Evolutionary conservation across 179 eudicot genomes (phyloP), one percentile per base, ranked within the genome.

Genomic region (Silene coronaria): DNA sequence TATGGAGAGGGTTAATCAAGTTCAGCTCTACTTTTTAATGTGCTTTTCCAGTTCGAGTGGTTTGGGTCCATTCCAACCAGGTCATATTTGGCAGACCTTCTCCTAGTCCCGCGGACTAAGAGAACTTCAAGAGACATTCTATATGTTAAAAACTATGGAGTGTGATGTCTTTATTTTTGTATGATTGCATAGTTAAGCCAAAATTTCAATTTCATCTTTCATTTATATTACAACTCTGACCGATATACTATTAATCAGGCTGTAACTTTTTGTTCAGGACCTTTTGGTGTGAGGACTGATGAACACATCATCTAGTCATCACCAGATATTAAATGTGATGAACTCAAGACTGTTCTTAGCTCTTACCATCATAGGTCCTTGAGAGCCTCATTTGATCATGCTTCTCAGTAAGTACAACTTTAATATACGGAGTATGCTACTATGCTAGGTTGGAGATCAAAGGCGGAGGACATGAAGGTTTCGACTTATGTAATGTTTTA

Each of bases 401-500:
- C 14, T 67, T 32, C 58, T 32, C 65, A 34, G 28, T n/a, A 22
- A 68, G 59, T 69, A 69, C 59, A 6, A 45, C 32, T 23, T 23
- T 46, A 69, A 46, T 13, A n/a, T n/a, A n/a, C n/a, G n/a, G n/a
- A n/a, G n/a, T n/a, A n/a, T n/a, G n/a, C n/a, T n/a, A n/a, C n/a
- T 12, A 69, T 46, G 55, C 34, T 69, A 23, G 34, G 21, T n/a
- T 13, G 21, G 59, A 69, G 21, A 24, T 46, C 9, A 48, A 26
- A 45, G 73, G 58, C 19, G 1, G 34, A 22, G 14, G 4, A 5
- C 28, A 46, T 21, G 36, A 23, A 61, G 32, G 46, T 4, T 51
- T 57, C 36, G 67, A 53, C 32, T 32, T 32, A 75, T 26, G 24
- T 61, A 9, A n/a, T 70, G 32, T 45, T 28, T 70, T 68, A 60